Evolutionary conservation across 192 early-diverging fungal genomes (phyloP).

Genomic region (Lobosporangium transversale): DNA sequence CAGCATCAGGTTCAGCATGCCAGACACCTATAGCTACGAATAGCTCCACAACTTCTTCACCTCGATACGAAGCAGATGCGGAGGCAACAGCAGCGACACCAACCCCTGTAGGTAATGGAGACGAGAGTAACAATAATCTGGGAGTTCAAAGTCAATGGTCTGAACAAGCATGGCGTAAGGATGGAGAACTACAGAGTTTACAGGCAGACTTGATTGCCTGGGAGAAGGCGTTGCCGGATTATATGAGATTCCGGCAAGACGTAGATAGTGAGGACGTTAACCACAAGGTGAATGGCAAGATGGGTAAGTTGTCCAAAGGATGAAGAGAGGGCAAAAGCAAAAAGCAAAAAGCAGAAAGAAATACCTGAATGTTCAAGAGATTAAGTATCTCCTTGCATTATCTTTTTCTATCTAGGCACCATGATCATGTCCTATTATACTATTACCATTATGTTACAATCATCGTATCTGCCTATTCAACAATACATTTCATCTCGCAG

Average conservation of each 20-base stretch:
- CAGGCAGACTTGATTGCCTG: too few species aligned
- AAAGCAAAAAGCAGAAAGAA: too few species aligned
- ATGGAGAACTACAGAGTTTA: constrained; percentile 20
- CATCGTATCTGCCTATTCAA: constrained; percentile 22
- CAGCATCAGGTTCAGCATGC: constrained; percentile 9
- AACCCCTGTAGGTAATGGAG: not conserved
- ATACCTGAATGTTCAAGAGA: too few species aligned
- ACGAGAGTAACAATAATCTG: not conserved
- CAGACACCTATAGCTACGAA: too few species aligned
- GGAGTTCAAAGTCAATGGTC: constrained; percentile 15
- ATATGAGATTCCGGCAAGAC: too few species aligned
- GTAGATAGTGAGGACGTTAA: too few species aligned
- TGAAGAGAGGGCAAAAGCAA: too few species aligned
- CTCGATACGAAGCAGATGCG: too few species aligned
- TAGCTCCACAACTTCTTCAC: too few species aligned
- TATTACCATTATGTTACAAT: constrained; percentile 35
- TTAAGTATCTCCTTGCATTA: constrained; percentile 8
- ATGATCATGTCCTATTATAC: constrained; percentile 33
- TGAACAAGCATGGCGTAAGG: constrained; percentile 33
- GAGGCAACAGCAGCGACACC: not conserved
- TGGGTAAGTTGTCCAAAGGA: too few species aligned
- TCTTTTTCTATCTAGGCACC: constrained; percentile 1
- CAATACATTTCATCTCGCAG: constrained; percentile 1
- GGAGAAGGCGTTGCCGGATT: too few species aligned
- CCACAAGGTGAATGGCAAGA: too few species aligned